Evolutionary conservation across 306 rosid genomes (phyloP).

Genomic region (Sicyos baderoa): DNA sequence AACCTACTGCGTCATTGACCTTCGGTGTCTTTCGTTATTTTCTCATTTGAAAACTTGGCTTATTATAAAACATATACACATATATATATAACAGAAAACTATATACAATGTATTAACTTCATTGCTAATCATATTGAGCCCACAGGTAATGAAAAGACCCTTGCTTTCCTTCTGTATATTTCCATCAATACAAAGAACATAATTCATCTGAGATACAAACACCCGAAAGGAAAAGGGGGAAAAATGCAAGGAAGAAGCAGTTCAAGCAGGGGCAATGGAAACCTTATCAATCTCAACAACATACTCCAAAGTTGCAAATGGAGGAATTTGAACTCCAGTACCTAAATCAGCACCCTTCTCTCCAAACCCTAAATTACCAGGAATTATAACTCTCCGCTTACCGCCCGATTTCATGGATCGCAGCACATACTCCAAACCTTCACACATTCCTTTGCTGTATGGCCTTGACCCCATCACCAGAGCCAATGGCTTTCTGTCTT

Average conservation of each 20-base stretch:
- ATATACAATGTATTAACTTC: not conserved
- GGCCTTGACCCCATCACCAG: slow-evolving; percentile 87
- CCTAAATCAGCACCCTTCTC: slow-evolving; percentile 84
- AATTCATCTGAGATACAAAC: not conserved
- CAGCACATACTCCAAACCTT: slow-evolving; percentile 67
- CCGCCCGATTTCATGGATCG: slow-evolving; percentile 83
- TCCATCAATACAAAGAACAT: not conserved
- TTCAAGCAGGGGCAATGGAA: slow-evolving; percentile 82
- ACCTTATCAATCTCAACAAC: slow-evolving; percentile 73
- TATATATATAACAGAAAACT: too few relatives aligned
- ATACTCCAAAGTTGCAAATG: slow-evolving; percentile 70
- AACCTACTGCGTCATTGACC: too few relatives aligned
- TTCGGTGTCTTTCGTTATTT: too few relatives aligned
- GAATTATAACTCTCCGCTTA: slow-evolving; percentile 60
- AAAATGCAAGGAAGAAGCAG: not conserved
- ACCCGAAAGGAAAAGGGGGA: not conserved
- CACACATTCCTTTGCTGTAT: slow-evolving; percentile 79
- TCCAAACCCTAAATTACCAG: slow-evolving; percentile 66
- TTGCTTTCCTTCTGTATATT: not conserved
- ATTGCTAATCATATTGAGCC: not conserved
- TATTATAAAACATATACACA: too few relatives aligned
- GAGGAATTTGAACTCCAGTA: slow-evolving; percentile 60
- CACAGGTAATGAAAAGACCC: not conserved
- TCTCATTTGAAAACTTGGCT: too few relatives aligned
- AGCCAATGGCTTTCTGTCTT: slow-evolving; percentile 67